phyloP scores from a whole-genome alignment of 805 yeast genomes.

The Metschnikowia proteae region DNA sequence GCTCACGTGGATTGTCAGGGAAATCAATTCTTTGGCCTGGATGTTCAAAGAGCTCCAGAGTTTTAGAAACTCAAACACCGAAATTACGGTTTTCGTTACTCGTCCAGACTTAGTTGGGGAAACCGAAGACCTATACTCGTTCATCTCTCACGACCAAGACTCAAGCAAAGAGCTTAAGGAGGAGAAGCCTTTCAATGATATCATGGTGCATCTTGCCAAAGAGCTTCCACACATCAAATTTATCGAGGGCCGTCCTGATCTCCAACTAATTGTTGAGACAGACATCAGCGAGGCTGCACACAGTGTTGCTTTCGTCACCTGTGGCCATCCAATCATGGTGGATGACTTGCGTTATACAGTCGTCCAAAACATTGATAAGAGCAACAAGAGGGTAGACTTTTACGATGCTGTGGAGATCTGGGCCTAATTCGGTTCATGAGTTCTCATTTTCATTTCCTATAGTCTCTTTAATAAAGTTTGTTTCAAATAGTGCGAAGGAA shows the following conservation, averaged over 20 bases:
- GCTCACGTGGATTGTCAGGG: conserved; percentile 27
- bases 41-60: conserved; percentile 22
- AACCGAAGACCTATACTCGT: conserved; percentile 8
- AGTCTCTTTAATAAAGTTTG: too few species aligned
- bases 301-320: conserved; percentile 10
- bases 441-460: background rate
- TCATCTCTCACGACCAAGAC: conserved; percentile 9
- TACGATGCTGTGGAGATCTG: conserved; percentile 14
- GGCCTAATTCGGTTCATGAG: conserved; percentile 16
- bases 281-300: conserved; percentile 7
- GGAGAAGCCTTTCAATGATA: conserved; percentile 10
- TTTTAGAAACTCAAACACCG: conserved; percentile 21
- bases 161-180: conserved; percentile 14
- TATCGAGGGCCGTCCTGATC: conserved; percentile 10
- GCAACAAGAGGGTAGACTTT: conserved; percentile 13
- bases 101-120: conserved; percentile 23
- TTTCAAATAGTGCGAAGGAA: too few species aligned
- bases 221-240: conserved; percentile 12
- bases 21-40: conserved; percentile 23
- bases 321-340: conserved; percentile 15
- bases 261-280: conserved; percentile 4
- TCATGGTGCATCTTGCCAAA: background rate
- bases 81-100: conserved; percentile 37
- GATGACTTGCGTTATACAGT: conserved; percentile 12
- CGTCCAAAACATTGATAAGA: conserved; percentile 9